Evolutionary conservation across 139 green algal species (phyloP).

Genomic region (Coccomyxa sp.): DNA sequence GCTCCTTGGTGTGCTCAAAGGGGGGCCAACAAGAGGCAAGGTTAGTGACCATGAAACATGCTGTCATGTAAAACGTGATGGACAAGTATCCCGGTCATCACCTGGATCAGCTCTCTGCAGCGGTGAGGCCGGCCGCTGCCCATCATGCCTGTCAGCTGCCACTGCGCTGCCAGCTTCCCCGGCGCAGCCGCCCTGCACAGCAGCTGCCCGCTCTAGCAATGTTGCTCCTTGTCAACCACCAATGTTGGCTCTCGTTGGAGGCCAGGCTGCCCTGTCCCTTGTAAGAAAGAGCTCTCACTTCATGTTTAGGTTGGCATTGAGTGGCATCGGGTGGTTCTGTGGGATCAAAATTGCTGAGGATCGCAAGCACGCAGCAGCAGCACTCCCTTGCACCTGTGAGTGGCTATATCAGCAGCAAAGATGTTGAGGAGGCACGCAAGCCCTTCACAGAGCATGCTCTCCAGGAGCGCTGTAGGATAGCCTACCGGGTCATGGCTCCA

Average conservation of each 20-base stretch:
- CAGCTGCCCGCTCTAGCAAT: not conserved
- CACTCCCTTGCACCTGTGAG: not conserved
- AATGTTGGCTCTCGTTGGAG: not conserved
- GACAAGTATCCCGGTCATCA: not conserved
- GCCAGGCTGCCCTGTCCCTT: too few species aligned
- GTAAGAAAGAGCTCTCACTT: too few species aligned
- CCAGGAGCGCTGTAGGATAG: not conserved
- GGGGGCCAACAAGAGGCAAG: not conserved
- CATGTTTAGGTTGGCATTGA: too few species aligned
- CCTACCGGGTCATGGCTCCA: slow-evolving; percentile 35
- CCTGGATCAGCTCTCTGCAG: slow-evolving; percentile 57
- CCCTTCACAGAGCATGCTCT: not conserved
- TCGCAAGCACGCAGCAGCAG: too few species aligned
- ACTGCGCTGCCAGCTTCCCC: slow-evolving; percentile 55
- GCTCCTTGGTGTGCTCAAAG: not conserved
- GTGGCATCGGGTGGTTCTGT: too few species aligned
- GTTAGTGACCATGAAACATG: not conserved
- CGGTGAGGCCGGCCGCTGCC: slow-evolving; percentile 22
- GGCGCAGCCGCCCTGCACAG: slow-evolving; percentile 30
- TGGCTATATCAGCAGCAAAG: not conserved
- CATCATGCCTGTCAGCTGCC: slow-evolving; percentile 58
- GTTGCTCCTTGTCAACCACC: too few species aligned
- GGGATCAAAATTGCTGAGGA: too few species aligned
- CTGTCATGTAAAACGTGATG: not conserved
- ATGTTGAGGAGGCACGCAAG: not conserved